These are phyloP conservation scores for Herpotrichia juniperi DNA, from an alignment of 2,329 filamentous ascomycete species.

Conservation along the genomic window DNA sequence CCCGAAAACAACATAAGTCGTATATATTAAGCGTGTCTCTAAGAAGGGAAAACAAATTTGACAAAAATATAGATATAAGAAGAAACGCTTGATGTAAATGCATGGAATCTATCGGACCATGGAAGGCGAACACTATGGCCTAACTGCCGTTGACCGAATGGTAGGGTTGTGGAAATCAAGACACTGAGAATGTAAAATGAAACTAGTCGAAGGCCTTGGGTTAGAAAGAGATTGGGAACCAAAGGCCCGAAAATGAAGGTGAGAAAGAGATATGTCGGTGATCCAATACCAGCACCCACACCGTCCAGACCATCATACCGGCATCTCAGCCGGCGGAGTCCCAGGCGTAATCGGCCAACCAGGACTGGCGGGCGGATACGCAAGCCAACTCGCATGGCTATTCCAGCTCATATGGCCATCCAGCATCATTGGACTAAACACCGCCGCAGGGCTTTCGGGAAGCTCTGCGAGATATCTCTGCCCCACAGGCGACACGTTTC, in stretches of 20 bases:
- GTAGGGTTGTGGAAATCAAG: too few relatives aligned
- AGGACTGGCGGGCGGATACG: background rate
- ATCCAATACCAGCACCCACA: background rate
- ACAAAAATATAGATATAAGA: background rate
- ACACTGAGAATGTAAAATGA: background rate
- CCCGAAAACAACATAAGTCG: background rate
- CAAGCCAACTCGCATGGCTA: constrained; percentile 1
- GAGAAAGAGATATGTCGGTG: too few relatives aligned
- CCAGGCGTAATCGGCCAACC: background rate
- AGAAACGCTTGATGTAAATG: too few relatives aligned
- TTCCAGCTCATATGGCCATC: background rate
- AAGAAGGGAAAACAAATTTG: background rate
- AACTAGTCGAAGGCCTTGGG: too few relatives aligned
- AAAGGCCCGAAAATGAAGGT: too few relatives aligned
- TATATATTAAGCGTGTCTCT: background rate
- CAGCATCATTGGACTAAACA: constrained; percentile 5
- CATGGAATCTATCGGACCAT: too few relatives aligned
- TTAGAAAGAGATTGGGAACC: too few relatives aligned
- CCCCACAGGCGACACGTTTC: background rate
- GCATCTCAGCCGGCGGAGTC: background rate
- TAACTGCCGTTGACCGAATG: too few relatives aligned
- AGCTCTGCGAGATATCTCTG: constrained; percentile 16
- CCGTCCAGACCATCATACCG: background rate
- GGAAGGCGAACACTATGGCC: too few relatives aligned
- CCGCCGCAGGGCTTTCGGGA: constrained; percentile 13